A percentile compares a stretch with the other conserved stretches of the same genome.
phyloP scores from a whole-genome alignment of 306 rosid species.

The Medicago lupulina region DNA sequence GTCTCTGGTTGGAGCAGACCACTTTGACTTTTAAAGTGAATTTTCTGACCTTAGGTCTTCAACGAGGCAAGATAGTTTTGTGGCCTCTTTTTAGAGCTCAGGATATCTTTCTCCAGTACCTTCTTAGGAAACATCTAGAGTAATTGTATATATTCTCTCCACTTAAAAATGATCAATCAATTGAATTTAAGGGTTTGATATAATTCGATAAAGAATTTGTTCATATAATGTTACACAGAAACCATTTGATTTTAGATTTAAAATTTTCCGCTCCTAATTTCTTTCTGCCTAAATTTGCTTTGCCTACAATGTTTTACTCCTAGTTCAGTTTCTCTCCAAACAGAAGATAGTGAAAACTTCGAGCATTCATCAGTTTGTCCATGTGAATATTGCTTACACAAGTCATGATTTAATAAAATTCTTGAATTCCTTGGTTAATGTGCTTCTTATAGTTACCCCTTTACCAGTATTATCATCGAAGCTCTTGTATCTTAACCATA shows the following conservation, averaged over 20 bases:
- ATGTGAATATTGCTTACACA: constrained; percentile 1
- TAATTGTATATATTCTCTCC: not conserved
- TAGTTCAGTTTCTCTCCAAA: not conserved
- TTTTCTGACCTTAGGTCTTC: no score
- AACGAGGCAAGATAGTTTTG: no score
- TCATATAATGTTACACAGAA: not conserved
- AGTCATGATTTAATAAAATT: not conserved
- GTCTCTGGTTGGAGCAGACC: no score
- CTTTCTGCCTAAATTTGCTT: not conserved
- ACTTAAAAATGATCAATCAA: not conserved
- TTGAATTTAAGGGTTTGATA: not conserved
- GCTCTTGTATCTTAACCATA: constrained; percentile 12
- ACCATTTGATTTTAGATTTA: not conserved
- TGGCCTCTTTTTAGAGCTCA: not conserved
- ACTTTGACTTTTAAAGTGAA: no score
- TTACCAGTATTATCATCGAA: not conserved
- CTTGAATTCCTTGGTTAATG: not conserved
- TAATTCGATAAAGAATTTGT: not conserved
- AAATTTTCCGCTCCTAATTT: not conserved
- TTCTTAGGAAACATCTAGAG: not conserved
- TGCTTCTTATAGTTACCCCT: constrained; percentile 10
- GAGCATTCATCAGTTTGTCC: constrained; percentile 2
- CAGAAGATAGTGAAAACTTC: constrained; percentile 26
- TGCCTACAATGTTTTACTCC: no score
- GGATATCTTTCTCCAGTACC: not conserved